These are phyloP conservation scores for Ogataea glucozyma DNA, from an alignment of 805 yeast species.

Conservation along the genomic window DNA sequence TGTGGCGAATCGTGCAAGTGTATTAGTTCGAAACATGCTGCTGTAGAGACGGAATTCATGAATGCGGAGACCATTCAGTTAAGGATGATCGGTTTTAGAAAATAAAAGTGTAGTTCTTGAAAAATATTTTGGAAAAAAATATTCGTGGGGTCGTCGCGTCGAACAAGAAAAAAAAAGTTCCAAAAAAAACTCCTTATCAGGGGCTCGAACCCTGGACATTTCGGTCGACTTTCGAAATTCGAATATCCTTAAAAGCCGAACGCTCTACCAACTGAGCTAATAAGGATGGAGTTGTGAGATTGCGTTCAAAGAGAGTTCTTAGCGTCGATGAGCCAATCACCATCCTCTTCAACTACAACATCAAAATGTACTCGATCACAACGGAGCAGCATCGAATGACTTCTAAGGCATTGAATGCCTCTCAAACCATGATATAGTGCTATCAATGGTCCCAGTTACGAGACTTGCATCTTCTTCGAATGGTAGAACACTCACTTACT, in stretches of 20 bases:
- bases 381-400: too few relatives aligned
- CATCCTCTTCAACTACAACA: too few relatives aligned
- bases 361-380: too few relatives aligned
- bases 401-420: too few relatives aligned
- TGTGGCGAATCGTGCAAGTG: not conserved
- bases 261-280: constrained; percentile 73
- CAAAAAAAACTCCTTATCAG: constrained; percentile 48
- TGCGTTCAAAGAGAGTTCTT: not conserved
- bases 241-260: constrained; percentile 55
- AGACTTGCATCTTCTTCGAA: too few relatives aligned
- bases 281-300: constrained; percentile 35
- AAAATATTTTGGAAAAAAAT: not conserved
- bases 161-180: not conserved
- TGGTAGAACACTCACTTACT: too few relatives aligned
- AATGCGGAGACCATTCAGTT: not conserved
- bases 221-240: constrained; percentile 43
- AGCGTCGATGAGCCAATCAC: too few relatives aligned
- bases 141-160: not conserved
- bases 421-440: too few relatives aligned
- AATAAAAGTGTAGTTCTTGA: not conserved
- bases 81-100: not conserved
- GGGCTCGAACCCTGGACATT: constrained; percentile 67
- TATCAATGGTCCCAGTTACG: too few relatives aligned
- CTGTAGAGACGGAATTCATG: not conserved
- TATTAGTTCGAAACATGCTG: not conserved